Base-by-base conservation (phyloP, 805 yeast species). In the Hanseniaspora guilliermondii region DNA sequence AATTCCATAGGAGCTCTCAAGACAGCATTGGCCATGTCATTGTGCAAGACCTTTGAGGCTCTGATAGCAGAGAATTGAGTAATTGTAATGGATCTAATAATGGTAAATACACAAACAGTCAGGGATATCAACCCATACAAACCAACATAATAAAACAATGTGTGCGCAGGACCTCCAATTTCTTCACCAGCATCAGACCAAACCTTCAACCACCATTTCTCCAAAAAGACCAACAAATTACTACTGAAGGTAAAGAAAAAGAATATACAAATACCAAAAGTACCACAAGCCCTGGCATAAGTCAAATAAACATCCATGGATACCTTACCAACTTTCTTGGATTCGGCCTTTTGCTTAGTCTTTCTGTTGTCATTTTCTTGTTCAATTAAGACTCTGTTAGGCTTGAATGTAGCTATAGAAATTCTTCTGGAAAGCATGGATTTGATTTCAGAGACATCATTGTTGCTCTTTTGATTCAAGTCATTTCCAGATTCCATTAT, bases 131-230 rank as follows among this genome's bases (percentile, higher is more conserved):
- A 53, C 9, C 81, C 79, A 64, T 82, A 83, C 24, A 81, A 60
- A 1, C 72, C 70, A 56, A 82, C 76, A 64, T 72, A 82, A 56
- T 62, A 66, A 55, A 68, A 62, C 7, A 77, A 75, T 44, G 74
- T 59, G 4, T 64, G 61, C 1, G 62, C 37, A 19, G 47, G 41
- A 1, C 58, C 54, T 12, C 77, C 77, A 42, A 63, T 58, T 25
- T 70, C 71, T 33, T 68, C 68, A 39, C 70, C 68, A 8, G 69
- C 64, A 59, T 82, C 86, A 1, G 87, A 77, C 89, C 89, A 83
- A 57, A 74, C 70, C 59, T 82, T 82, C 60, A 83, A 70, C 82
- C 86, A 80, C 62, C 78, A 78, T 62, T 76, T 80, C 46, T 78
- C 77, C 8, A 70, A 67, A 22, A 72, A 60, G 19, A 67, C 65